Conservation (phyloP, 2,329 filamentous ascomycete genomes). For the Nigrograna mackinnonii region DNA sequence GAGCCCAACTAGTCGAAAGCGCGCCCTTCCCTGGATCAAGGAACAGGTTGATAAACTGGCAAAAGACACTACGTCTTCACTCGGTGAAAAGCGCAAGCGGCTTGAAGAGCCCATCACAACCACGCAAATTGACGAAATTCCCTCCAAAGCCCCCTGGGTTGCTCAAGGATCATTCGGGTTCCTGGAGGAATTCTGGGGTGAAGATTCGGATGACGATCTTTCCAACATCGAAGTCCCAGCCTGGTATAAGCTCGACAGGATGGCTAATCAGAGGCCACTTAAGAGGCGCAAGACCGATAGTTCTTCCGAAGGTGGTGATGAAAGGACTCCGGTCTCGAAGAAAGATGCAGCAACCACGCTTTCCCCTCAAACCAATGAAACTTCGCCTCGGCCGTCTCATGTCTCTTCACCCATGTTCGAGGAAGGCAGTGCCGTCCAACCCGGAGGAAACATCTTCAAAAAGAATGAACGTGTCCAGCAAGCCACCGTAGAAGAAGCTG, state of each 20-base stretch:
- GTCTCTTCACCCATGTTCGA: constrained; percentile 38
- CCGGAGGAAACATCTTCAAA: constrained; percentile 32
- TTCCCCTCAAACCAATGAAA: constrained; percentile 23
- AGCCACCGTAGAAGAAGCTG: constrained; percentile 12
- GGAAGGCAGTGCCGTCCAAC: constrained; percentile 12
- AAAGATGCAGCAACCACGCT: constrained; percentile 7
- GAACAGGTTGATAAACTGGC: constrained; percentile 18
- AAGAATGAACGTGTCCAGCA: constrained; percentile 14
- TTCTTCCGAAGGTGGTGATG: constrained; percentile 11
- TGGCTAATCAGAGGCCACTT: constrained; percentile 21
- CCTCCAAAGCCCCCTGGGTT: constrained; percentile 35
- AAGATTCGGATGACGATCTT: constrained; percentile 24
- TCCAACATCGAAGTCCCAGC: constrained; percentile 30
- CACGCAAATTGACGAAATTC: constrained; percentile 29
- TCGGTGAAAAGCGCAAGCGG: constrained; percentile 32
- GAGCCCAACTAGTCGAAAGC: not conserved
- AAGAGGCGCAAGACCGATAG: constrained; percentile 26
- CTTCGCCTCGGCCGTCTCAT: constrained; percentile 32
- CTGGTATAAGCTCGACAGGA: constrained; percentile 34
- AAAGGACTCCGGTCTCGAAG: constrained; percentile 4
- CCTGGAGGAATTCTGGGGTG: constrained; percentile 22
- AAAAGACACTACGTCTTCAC: constrained; percentile 12
- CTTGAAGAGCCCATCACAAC: constrained; percentile 26
- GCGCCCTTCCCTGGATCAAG: constrained; percentile 31
- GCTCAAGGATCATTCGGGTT: constrained; percentile 26